phyloP scores from a whole-genome alignment of 1,284 basidiomycete genomes.

The Pseudozyma hubeiensis region DNA sequence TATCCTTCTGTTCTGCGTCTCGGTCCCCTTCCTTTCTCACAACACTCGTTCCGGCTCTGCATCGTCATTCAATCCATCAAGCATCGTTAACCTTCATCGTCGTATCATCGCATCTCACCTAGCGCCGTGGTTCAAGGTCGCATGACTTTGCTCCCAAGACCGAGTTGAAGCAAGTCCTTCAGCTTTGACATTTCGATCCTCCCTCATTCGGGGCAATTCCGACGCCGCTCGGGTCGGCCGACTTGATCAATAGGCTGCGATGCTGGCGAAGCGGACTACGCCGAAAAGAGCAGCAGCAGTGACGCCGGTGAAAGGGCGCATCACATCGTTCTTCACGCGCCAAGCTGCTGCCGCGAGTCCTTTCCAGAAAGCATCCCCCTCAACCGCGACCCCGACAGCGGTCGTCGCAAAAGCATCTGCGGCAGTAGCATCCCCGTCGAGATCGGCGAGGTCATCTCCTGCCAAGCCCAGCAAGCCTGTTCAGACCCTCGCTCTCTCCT shows the following conservation, averaged over 20 bases:
- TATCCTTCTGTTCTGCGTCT: no score
- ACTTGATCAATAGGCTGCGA: not conserved
- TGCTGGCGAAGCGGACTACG: constrained; percentile 26
- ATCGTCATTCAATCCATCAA: no score
- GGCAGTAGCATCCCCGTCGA: not conserved
- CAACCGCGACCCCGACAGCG: constrained; percentile 1
- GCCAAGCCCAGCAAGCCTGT: constrained; percentile 2
- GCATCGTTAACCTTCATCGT: no score
- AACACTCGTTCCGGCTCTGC: no score
- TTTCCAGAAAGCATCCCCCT: constrained; percentile 9
- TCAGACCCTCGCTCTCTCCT: constrained; percentile 7
- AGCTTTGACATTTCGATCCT: not conserved
- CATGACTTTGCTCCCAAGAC: not conserved
- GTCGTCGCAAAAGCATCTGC: not conserved
- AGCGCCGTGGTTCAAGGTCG: not conserved
- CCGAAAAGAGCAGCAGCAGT: constrained; percentile 15
- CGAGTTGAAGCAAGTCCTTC: not conserved
- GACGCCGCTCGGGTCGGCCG: not conserved
- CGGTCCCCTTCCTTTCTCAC: no score
- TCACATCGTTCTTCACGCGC: constrained; percentile 37
- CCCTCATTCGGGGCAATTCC: not conserved
- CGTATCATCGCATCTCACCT: no score
- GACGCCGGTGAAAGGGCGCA: constrained; percentile 27
- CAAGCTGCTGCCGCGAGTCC: constrained; percentile 9
- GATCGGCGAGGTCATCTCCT: constrained; percentile 4